Evolutionary conservation across 2,329 filamentous ascomycete species (phyloP).

Genomic region (Botrytis byssoidea): DNA sequence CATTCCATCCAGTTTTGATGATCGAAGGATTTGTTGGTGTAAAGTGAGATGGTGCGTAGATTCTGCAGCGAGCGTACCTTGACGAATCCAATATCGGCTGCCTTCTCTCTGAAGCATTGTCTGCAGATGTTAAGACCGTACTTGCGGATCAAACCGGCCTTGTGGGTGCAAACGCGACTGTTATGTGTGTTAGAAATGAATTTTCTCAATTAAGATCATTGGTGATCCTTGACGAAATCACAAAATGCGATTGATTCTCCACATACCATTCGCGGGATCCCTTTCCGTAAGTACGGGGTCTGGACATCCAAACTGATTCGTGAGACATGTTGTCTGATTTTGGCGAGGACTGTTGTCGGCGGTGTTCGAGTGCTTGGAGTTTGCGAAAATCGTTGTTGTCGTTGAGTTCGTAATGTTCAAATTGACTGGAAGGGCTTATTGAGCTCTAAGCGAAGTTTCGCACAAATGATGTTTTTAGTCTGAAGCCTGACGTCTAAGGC

Average conservation of each 20-base stretch:
- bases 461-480: conserved; percentile 17
- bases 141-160: conserved; percentile 99
- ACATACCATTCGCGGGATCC: conserved; percentile 89
- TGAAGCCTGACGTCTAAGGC: neutral
- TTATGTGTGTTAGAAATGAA: conserved; percentile 24
- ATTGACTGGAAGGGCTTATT: conserved; percentile 15
- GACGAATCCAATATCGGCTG: conserved; percentile 70
- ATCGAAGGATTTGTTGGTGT: neutral
- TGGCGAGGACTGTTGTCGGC: conserved; percentile 33
- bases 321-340: conserved; percentile 62
- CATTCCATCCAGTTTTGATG: neutral
- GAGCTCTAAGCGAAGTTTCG: conserved; percentile 18
- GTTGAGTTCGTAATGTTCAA: conserved; percentile 8
- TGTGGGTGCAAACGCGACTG: conserved; percentile 88
- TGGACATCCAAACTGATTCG: conserved; percentile 99
- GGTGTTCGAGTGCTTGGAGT: conserved; percentile 19
- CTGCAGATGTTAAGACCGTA: conserved; percentile 91
- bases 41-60: neutral
- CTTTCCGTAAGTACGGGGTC: conserved; percentile 96
- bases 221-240: conserved; percentile 5
- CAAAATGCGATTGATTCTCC: conserved; percentile 12
- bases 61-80: conserved; percentile 52
- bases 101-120: conserved; percentile 76
- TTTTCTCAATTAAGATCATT: neutral
- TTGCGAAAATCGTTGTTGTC: conserved; percentile 15